Evolutionary conservation across 2,329 filamentous ascomycete species (phyloP).

Genomic region (Macrophomina tecta): DNA sequence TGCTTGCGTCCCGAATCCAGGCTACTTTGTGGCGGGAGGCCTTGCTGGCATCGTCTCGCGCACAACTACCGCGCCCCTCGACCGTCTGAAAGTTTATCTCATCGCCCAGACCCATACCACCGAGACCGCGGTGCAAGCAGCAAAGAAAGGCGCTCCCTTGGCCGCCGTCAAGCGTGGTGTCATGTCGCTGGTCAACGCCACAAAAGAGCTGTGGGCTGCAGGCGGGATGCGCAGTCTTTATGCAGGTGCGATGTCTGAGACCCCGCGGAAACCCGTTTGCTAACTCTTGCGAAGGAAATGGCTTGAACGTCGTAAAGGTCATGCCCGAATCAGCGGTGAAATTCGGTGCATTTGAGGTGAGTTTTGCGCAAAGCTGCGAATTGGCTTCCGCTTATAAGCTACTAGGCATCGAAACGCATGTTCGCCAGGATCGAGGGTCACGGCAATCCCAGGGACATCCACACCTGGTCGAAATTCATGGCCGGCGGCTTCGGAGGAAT

Average conservation of each 20-base stretch:
- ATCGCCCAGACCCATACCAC: constrained; percentile 82
- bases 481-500: constrained; percentile 92
- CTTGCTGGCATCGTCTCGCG: constrained; percentile 92
- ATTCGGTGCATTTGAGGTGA: constrained; percentile 91
- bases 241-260: constrained; percentile 69
- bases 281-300: constrained; percentile 71
- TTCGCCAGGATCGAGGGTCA: constrained; percentile 89
- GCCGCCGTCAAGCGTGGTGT: constrained; percentile 69
- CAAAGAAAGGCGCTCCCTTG: constrained; percentile 72
- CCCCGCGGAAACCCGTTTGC: not conserved
- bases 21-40: constrained; percentile 97
- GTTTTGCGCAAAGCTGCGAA: constrained; percentile 27
- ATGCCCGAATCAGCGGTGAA: constrained; percentile 99
- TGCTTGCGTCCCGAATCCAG: constrained; percentile 77
- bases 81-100: constrained; percentile 95
- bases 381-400: constrained; percentile 30
- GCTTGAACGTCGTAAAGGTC: constrained; percentile 94
- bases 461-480: constrained; percentile 84
- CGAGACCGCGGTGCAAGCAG: constrained; percentile 66
- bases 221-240: constrained; percentile 91
- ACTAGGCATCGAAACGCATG: constrained; percentile 81
- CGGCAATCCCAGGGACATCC: constrained; percentile 78
- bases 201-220: constrained; percentile 79
- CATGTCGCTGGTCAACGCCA: constrained; percentile 73
- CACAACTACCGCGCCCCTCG: constrained; percentile 92